Evolutionary conservation across 768 basidiomycete species (phyloP), one percentile per base, ranked within the genome.

Genomic region (Pleurotus salmoneostramineus): DNA sequence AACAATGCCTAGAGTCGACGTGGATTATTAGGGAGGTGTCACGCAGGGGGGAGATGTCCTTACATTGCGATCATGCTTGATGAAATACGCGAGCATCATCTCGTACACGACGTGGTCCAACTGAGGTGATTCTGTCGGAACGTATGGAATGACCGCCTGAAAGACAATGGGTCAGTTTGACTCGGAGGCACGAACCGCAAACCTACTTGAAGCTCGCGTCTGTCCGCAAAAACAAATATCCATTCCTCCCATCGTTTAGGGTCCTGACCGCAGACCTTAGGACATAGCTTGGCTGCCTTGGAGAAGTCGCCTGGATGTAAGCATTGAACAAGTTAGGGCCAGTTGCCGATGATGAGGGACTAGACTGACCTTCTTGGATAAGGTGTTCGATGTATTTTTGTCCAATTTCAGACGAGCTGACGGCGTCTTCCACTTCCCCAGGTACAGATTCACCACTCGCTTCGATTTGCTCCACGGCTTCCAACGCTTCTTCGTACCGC

Each of bases 191-290:
- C 44, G 8, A 45, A 17, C 12, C 10, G 5, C 27, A 17, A 54
- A 42, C 11, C 33, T 82, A 92, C 94, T 71, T 90, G 85, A 12
- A 98, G 73, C 58, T 93, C 86, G 27, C 83, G 79, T 63, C 87
- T 83, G 68, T 93, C 85, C 1, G 89, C 90, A 67, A 96, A 98
- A 11, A 83, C 75, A 65, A 97, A 96, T 65, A 98, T 91, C 91
- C 91, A 97, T 64, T 89, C 84, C 67, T 98, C 95, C 97, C 97
- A 99, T n/a, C 83, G 80, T 65, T 85, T 87, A 8, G 79, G 71
- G 63, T 96, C 84, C 45, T 84, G 83, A 3, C 83, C 88, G 62
- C 96, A 90, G 5, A 98, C 93, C 68, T 91, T 94, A 0, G 93
- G 88, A 63, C 86, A 88, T 27, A 97, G 72, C 6, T 78, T 73